Percentiles rank a stretch among this genome's conserved stretches.
Evolutionary conservation across 164 flowering plant genomes (phyloP).

Genomic region (Macadamia tetraphylla): DNA sequence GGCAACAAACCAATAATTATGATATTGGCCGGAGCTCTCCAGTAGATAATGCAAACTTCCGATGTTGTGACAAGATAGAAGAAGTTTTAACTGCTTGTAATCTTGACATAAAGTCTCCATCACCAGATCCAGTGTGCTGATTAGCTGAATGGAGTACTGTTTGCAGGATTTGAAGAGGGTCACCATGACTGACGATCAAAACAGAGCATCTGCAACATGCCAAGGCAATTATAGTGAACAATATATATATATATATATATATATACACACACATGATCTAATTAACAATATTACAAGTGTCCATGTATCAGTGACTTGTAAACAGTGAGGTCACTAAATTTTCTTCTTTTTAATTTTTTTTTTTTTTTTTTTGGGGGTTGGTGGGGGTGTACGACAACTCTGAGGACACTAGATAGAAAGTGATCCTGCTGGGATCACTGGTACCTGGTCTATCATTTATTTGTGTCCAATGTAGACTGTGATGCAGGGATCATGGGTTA

Average conservation of each 20-base stretch:
- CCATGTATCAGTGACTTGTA: neutral
- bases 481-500: too few relatives aligned
- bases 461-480: too few relatives aligned
- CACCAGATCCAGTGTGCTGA: constrained; percentile 18
- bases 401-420: neutral
- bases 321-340: neutral
- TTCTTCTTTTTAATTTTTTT: too few relatives aligned
- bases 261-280: neutral
- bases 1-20: constrained; percentile 3
- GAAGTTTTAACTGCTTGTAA: constrained; percentile 37
- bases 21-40: constrained; percentile 64
- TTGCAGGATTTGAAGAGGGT: constrained; percentile 89
- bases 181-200: constrained; percentile 89
- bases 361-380: too few relatives aligned
- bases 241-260: neutral
- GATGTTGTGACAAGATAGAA: constrained; percentile 70
- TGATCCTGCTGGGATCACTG: too few relatives aligned
- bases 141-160: constrained; percentile 54
- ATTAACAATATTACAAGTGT: neutral
- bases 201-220: constrained; percentile 53
- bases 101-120: constrained; percentile 42
- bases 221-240: neutral
- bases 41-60: constrained; percentile 62
- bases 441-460: too few relatives aligned
- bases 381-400: too few relatives aligned